phyloP scores from a whole-genome alignment of 2,329 filamentous ascomycete genomes.

The Ceratocystis destructans region DNA sequence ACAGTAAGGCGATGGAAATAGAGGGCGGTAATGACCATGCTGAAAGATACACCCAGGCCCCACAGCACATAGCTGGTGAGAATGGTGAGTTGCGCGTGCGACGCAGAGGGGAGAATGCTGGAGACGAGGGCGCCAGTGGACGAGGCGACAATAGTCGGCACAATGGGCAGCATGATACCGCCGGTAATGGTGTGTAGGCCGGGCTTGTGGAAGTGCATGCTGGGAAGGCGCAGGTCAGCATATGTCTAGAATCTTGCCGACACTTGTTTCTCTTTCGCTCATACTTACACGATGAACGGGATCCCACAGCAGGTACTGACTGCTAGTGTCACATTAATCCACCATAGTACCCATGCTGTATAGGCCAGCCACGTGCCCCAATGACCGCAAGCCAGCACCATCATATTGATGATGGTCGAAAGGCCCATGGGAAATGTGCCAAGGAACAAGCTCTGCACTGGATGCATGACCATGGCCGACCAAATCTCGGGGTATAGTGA shows the following conservation, averaged over 20 bases:
- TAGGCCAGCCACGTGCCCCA: constrained; percentile 46
- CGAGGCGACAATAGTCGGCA: constrained; percentile 51
- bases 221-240: background rate
- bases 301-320: constrained; percentile 40
- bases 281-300: constrained; percentile 42
- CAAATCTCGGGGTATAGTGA: constrained; percentile 52
- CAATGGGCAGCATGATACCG: constrained; percentile 51
- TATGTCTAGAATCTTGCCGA: too few species aligned
- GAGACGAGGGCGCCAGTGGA: constrained; percentile 52
- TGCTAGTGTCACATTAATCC: constrained; percentile 40
- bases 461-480: constrained; percentile 51
- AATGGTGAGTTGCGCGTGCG: constrained; percentile 46
- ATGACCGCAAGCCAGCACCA: constrained; percentile 45
- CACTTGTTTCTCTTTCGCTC: background rate
- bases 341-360: constrained; percentile 45
- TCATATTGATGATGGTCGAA: constrained; percentile 53
- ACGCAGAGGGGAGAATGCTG: constrained; percentile 39
- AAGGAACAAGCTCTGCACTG: constrained; percentile 53
- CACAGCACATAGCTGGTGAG: constrained; percentile 54
- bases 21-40: constrained; percentile 48
- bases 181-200: constrained; percentile 48
- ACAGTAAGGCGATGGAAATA: constrained; percentile 57
- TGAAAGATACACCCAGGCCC: constrained; percentile 47
- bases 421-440: constrained; percentile 57
- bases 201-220: constrained; percentile 32